These are phyloP conservation scores for Gossypium sturtianum DNA, from an alignment of 345 rosid genomes.

Conservation along the genomic window DNA sequence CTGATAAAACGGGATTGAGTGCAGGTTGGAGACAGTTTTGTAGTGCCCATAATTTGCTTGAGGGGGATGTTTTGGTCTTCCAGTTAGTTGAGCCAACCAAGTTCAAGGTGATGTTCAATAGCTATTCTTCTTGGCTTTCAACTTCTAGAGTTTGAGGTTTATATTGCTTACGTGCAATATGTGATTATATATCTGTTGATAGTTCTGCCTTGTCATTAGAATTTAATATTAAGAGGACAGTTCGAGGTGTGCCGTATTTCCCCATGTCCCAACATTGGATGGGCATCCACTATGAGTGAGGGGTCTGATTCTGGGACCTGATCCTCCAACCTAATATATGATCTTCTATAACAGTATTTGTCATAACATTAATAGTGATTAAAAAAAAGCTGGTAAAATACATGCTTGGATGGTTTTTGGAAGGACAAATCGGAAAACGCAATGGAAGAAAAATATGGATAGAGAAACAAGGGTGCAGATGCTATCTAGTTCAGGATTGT, in stretches of 20 bases:
- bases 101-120: conserved; percentile 50
- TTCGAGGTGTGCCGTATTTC: neutral
- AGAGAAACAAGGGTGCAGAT: neutral
- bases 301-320: neutral
- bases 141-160: neutral
- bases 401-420: neutral
- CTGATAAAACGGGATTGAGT: conserved; percentile 71
- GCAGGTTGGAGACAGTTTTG: conserved; percentile 92
- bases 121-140: too few species aligned
- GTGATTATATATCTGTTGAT: neutral
- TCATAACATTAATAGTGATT: neutral
- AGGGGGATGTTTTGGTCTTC: conserved; percentile 81
- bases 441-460: neutral
- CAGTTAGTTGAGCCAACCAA: conserved; percentile 52
- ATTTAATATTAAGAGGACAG: neutral
- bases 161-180: neutral
- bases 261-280: neutral
- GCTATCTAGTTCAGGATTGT: neutral
- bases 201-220: neutral
- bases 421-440: neutral
- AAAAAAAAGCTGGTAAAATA: neutral
- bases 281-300: neutral
- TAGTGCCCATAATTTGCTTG: conserved; percentile 54
- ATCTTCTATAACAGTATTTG: neutral
- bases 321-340: neutral